Evolutionary conservation across 768 basidiomycete genomes (phyloP).

Genomic region (Polyporus arcularius): DNA sequence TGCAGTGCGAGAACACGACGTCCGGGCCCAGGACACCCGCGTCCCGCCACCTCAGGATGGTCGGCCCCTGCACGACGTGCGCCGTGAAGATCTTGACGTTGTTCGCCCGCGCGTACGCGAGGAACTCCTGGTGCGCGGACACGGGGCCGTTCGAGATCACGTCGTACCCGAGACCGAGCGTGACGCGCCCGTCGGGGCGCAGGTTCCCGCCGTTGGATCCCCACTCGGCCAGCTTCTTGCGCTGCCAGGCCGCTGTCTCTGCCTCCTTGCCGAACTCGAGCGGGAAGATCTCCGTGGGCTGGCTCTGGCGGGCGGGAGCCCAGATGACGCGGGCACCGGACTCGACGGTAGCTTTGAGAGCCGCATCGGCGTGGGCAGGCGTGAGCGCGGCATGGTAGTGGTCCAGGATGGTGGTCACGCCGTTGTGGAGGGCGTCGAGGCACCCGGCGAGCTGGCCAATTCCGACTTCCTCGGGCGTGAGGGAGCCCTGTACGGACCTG

Average conservation of each 20-base stretch:
- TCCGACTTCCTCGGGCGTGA: conserved; percentile 31
- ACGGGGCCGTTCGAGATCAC: conserved; percentile 6
- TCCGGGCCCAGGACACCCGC: conserved; percentile 30
- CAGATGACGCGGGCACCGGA: conserved; percentile 32
- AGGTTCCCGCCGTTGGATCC: conserved; percentile 25
- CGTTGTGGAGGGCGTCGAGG: conserved; percentile 32
- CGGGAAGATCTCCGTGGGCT: conserved; percentile 24
- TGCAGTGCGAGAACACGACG: conserved; percentile 33
- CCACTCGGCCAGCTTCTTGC: conserved; percentile 24
- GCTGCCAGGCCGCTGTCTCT: conserved; percentile 26
- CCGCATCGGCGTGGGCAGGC: conserved; percentile 27
- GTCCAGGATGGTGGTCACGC: conserved; percentile 35
- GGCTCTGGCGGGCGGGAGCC: conserved; percentile 29
- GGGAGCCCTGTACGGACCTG: conserved; percentile 24
- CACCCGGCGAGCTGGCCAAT: conserved; percentile 33
- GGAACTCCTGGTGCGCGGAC: conserved; percentile 21
- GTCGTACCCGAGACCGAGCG: conserved; percentile 34
- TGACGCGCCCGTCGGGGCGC: conserved; percentile 28
- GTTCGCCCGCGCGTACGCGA: conserved; percentile 24
- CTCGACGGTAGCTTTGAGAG: conserved; percentile 26
- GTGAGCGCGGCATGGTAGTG: conserved; percentile 32
- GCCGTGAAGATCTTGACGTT: conserved; percentile 27
- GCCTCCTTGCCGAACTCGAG: conserved; percentile 25
- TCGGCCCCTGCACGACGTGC: conserved; percentile 28
- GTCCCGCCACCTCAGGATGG: conserved; percentile 25